Conservation (phyloP, 495 filamentous ascomycete genomes). For the Opeltia flavorubescens region DNA sequence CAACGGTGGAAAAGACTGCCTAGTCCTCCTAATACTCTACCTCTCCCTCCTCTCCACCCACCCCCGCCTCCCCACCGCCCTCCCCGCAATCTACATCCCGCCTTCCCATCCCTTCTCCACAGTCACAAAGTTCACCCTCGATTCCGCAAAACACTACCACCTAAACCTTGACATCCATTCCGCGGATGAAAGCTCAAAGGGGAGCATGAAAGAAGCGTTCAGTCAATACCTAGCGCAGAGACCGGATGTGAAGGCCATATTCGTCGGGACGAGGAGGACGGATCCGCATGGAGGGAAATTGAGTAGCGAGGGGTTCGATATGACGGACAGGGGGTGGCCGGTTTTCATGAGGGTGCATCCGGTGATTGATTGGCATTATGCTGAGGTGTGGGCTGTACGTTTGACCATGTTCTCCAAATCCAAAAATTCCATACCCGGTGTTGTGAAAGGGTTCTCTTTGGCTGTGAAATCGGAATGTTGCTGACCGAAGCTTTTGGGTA, state of each 20-base stretch:
- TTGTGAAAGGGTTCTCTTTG: no score
- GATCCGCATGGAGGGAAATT: slow-evolving; percentile 77
- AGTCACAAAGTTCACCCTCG: slow-evolving; percentile 70
- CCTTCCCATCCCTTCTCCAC: slow-evolving; percentile 65
- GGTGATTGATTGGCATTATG: slow-evolving; percentile 94
- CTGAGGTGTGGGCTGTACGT: slow-evolving; percentile 80
- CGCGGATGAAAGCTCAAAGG: slow-evolving; percentile 33
- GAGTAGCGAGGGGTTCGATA: slow-evolving; percentile 51
- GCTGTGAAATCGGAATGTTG: no score
- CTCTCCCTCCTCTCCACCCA: slow-evolving; percentile 49
- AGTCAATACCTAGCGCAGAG: slow-evolving; percentile 54
- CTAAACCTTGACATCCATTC: slow-evolving; percentile 43
- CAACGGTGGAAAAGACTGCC: slow-evolving; percentile 96
- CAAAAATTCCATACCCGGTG: no score
- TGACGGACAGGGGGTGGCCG: slow-evolving; percentile 84
- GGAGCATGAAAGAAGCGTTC: slow-evolving; percentile 65
- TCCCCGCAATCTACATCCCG: slow-evolving; percentile 82
- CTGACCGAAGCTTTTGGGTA: no score
- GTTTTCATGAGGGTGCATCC: slow-evolving; percentile 86
- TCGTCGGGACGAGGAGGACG: slow-evolving; percentile 82
- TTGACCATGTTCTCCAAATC: neutral
- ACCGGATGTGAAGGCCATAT: slow-evolving; percentile 59
- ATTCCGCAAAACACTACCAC: slow-evolving; percentile 49
- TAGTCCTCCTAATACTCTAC: slow-evolving; percentile 82
- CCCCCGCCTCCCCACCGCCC: slow-evolving; percentile 22